A percentile compares a stretch with the other conserved stretches of the same genome.
Conservation (phyloP, 2,329 filamentous ascomycete species). For the Ambrosiella xylebori region DNA sequence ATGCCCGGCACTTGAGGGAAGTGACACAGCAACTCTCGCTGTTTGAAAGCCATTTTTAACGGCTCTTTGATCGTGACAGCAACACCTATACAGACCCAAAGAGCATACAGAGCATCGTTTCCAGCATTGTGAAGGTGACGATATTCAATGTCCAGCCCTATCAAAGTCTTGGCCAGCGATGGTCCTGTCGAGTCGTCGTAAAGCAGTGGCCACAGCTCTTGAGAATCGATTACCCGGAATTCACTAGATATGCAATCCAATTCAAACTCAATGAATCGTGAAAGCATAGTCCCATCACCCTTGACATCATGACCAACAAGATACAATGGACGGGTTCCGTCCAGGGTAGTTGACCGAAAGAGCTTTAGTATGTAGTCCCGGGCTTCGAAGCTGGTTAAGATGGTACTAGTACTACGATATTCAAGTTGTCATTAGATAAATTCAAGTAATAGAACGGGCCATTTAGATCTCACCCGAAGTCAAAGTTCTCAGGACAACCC, state of each 20-base stretch:
- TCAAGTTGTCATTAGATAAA: not conserved
- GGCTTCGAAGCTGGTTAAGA: not conserved
- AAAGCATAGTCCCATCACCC: not conserved
- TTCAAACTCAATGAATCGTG: not conserved
- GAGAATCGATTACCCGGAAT: constrained; percentile 55
- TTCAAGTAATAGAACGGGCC: too few species aligned
- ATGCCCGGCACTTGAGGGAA: not conserved
- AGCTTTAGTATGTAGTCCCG: not conserved
- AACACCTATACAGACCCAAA: constrained; percentile 50
- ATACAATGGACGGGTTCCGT: constrained; percentile 3
- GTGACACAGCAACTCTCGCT: not conserved
- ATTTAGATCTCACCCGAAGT: constrained; percentile 48
- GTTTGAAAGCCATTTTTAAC: not conserved
- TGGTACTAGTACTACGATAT: not conserved
- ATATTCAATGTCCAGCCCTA: constrained; percentile 42
- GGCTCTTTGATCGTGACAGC: constrained; percentile 2
- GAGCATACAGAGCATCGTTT: constrained; percentile 69
- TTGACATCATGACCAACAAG: constrained; percentile 62
- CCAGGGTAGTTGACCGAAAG: not conserved
- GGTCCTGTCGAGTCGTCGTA: constrained; percentile 33
- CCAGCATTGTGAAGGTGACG: constrained; percentile 69
- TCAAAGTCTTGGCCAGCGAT: constrained; percentile 43
- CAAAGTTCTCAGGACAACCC: constrained; percentile 57
- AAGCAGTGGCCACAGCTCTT: constrained; percentile 49
- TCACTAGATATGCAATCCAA: not conserved